Conservation (phyloP, 371 early-diverging fungal species). For the Fennellomyces sp. region DNA sequence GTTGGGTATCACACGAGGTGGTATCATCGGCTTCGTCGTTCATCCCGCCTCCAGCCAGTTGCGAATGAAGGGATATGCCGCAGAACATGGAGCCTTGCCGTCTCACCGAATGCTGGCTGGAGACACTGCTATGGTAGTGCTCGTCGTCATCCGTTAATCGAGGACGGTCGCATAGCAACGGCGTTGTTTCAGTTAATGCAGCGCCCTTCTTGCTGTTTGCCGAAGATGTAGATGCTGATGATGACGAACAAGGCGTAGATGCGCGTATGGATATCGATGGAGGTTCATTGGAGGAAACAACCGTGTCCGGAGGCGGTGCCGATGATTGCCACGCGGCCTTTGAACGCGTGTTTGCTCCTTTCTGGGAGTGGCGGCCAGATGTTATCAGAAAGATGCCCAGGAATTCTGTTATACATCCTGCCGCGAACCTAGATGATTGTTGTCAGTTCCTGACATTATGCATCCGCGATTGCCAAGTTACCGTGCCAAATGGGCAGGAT, state of each 20-base stretch:
- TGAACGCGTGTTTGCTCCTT: too few species aligned
- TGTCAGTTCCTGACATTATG: not conserved
- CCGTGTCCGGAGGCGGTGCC: too few species aligned
- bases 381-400: constrained; percentile 76
- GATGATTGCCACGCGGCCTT: too few species aligned
- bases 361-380: constrained; percentile 31
- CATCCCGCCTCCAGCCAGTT: constrained; percentile 13
- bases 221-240: not conserved
- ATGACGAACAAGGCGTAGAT: not conserved
- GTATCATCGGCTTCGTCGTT: constrained; percentile 6
- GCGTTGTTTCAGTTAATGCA: constrained; percentile 1
- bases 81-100: constrained; percentile 9
- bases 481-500: constrained; percentile 15
- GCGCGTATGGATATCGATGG: constrained; percentile 10
- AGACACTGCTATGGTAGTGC: constrained; percentile 7
- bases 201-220: not conserved
- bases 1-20: not conserved
- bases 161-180: constrained; percentile 1
- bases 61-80: constrained; percentile 19
- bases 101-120: constrained; percentile 3
- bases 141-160: constrained; percentile 2
- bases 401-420: constrained; percentile 69
- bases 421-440: constrained; percentile 39
- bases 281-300: not conserved
- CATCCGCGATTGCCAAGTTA: not conserved